Percentiles rank a stretch among this genome's conserved stretches.
Evolutionary conservation across 169 alveolate genomes (phyloP).

Genomic region (Theileria orientalis): DNA sequence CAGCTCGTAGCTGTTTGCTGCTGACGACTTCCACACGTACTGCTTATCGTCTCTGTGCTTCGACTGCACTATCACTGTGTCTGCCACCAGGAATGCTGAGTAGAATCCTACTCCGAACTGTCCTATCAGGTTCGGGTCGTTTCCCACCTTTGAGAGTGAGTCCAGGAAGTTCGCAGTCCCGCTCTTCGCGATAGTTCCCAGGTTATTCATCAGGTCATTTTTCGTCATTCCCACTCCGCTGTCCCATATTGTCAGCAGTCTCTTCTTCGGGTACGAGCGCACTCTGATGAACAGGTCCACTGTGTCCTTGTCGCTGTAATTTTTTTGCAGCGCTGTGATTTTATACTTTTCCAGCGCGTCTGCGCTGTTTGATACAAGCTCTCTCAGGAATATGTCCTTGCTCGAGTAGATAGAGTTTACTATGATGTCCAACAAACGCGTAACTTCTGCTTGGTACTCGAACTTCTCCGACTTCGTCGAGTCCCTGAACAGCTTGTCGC

Average conservation of each 20-base stretch:
- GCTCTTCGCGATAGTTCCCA: constrained; percentile 99
- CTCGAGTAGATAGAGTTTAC: constrained; percentile 97
- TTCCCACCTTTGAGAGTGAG: constrained; percentile 92
- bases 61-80: constrained; percentile 94
- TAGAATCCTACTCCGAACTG: constrained; percentile 99
- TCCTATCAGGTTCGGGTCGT: constrained; percentile 96
- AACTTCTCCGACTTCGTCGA: constrained; percentile 73
- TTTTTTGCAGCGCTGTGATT: constrained; percentile 68
- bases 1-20: constrained; percentile 93
- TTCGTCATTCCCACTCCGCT: constrained; percentile 99
- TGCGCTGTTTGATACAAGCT: constrained; percentile 96
- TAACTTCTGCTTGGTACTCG: constrained; percentile 94
- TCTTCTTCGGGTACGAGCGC: constrained; percentile 89
- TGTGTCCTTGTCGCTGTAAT: constrained; percentile 65
- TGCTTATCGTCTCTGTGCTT: constrained; percentile 90
- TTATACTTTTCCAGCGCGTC: constrained; percentile 97
- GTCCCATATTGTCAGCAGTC: constrained; percentile 94
- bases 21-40: constrained; percentile 97
- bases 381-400: constrained; percentile 97
- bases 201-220: constrained; percentile 95
- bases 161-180: constrained; percentile 99
- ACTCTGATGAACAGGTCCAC: constrained; percentile 83
- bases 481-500: constrained; percentile 42
- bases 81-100: constrained; percentile 98
- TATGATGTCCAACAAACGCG: constrained; percentile 97